Evolutionary conservation across 2,329 filamentous ascomycete species (phyloP), one percentile per base, ranked within the genome.

Genomic region (Fusarium sterilihyphosum): DNA sequence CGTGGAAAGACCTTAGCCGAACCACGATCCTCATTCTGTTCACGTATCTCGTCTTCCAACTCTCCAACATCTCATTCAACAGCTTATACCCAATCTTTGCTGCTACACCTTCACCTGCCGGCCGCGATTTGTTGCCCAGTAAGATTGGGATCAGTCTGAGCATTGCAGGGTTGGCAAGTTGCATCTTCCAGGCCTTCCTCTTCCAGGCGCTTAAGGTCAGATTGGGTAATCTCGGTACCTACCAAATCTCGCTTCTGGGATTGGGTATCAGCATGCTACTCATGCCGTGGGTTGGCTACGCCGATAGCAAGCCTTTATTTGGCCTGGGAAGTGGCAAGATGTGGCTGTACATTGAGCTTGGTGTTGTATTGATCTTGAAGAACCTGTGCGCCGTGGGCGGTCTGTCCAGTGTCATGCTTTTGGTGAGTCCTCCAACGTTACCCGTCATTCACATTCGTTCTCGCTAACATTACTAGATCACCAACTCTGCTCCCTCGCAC

Each of bases 1-100:
- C 82, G 4, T 87, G 87, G 83, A 84, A 81, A n/a, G 85, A 88
- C 49, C 87, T 96, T 58, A 97, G 94, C 78, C 88, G 91, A 65
- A 95, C 96, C 67, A 98, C 95, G 0, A 81, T 98, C 18, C 85
- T 97, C 6, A 88, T 99, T 1, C 88, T 99, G 11, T 81, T 90
- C 60, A 97, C 95, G 0, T 98, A 98, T 79, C 89, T 98, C 49
- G 92, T 98, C 57, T 99, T 98, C 80, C 95, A 98, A 79, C 88
- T 99, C 10, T 92, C 93, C 70, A 98, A 98, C 82, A 94, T 98
- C 74, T 95, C 94, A 8, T 99, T 95, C 88, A 98, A 98, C 83
- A 96, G 94, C 24, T 86, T 99, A 0, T 99, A 97, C 78, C 96
- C 96, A 2, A 96, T 98, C 61, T 99, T 98, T 78, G 94, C 92